Evolutionary conservation across 1,284 basidiomycete genomes (phyloP), one percentile per base, ranked within the genome.

Genomic region (Ceratobasidium sp.): DNA sequence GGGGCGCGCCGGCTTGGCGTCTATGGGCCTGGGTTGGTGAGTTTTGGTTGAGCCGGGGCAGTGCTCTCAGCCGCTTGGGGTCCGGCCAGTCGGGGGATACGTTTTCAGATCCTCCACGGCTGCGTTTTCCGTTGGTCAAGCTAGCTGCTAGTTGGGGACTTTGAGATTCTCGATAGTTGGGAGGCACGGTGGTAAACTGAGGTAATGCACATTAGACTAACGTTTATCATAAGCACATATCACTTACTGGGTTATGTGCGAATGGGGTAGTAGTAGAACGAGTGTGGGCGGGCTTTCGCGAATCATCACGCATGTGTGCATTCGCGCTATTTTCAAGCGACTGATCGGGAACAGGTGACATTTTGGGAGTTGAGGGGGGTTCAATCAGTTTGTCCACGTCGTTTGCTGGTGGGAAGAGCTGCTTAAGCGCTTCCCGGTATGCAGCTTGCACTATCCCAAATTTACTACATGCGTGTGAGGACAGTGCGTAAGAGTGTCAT

Each of bases 121-220:
- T 53, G n/a, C 60, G 60, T 27, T 65, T 65, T 29, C 60, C 60
- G 29, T 52, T 65, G 1, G 35, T 25, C n/a, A 32, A 4, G 8
- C 12, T 22, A 27, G 45, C 38, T 17, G 15, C 31, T 13, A 7
- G 20, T 40, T 58, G 55, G 12, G 60, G 60, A 20, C 60, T 65
- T 17, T 40, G 47, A 25, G 49, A 42, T 25, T 52, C 60, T 3
- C 60, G 60, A 25, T 65, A 65, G 47, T 65, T 65, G 32, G 60
- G 60, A 20, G 60, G 60, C 8, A 65, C 60, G 22, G 60, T 65
- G 12, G 60, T 65, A 53, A 65, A 65, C 60, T 65, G 22, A 27
- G 2, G 7, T 17, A 47, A 25, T 27, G 2, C 20, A 17, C 8
- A 22, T 20, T 8, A 45, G 6, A 60, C 6, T 25, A 31, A 3